A percentile compares a stretch with the other conserved stretches of the same genome.
Evolutionary conservation across 352 stramenopile species (phyloP).

Genomic region (Pythium aristosporum): DNA sequence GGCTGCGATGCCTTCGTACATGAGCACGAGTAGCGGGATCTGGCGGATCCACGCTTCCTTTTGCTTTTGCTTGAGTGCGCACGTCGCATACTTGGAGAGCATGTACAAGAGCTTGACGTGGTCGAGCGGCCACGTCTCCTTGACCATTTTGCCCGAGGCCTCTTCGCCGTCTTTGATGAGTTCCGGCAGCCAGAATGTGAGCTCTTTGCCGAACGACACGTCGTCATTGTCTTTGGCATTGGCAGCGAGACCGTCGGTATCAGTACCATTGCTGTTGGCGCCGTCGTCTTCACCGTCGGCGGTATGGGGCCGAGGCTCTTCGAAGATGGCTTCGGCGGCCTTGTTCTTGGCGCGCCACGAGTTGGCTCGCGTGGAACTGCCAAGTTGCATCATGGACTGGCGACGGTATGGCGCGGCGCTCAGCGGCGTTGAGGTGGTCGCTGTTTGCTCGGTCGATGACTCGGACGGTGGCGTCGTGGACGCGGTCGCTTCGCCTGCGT

Average conservation of each 20-base stretch:
- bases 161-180: slow-evolving; percentile 47
- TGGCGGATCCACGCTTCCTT: slow-evolving; percentile 95
- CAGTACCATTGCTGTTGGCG: no score
- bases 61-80: slow-evolving; percentile 72
- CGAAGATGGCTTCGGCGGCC: slow-evolving; percentile 5
- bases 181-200: slow-evolving; percentile 55
- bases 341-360: slow-evolving; percentile 22
- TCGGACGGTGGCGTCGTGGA: neutral
- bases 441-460: neutral
- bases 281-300: no score
- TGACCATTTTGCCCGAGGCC: slow-evolving; percentile 36
- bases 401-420: slow-evolving; percentile 12
- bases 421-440: neutral
- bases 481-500: neutral
- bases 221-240: neutral
- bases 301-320: slow-evolving; percentile 1
- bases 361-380: slow-evolving; percentile 11
- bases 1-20: slow-evolving; percentile 66
- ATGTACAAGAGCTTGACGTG: slow-evolving; percentile 70
- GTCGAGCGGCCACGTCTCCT: slow-evolving; percentile 53
- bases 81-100: slow-evolving; percentile 85
- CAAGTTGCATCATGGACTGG: slow-evolving; percentile 21
- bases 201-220: slow-evolving; percentile 23
- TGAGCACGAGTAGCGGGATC: slow-evolving; percentile 90
- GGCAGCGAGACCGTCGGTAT: neutral